Base-by-base conservation (phyloP, 208 protist genomes). In the Acanthamoeba triangularis region DNA sequence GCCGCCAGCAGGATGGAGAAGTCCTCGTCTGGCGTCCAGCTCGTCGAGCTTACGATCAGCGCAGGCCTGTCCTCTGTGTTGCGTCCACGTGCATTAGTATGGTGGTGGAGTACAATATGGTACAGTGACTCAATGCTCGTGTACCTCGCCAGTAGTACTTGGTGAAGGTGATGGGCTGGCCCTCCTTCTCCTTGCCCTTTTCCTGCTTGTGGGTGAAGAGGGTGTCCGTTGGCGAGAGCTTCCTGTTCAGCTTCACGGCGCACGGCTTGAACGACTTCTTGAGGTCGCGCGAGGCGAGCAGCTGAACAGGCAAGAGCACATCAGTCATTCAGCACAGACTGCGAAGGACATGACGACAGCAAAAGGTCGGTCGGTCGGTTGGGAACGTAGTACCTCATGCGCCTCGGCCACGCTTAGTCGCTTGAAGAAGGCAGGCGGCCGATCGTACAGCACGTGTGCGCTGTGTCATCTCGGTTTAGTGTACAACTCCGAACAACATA, bases 1-100 rank as follows among this genome's bases (percentile, higher is more conserved):
- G 99, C 98, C 11, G 99, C 96, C 1, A 99, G 96, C n/a, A 99
- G 95, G n/a, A 99, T 97, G 4, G 95, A 96, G 96, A 99, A 99
- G 95, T 99, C 99, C 97, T 99, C 99, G 65, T 99, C 99, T 11
- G 97, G 94, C 7, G 99, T 99, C 98, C 99, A 99, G 96, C 98
- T 99, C 10, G 99, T 99, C 7, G 98, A 98, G 65, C 97, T 98
- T 3, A 99, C 97, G 0, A 99, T 90, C 41, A 99, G 91, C 14
- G 98, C 93, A 11, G 97, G 94, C 41, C 90, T n/a, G 59, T 94
- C 61, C 90, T 84, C 47, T 78, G 59, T n/a, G 54, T 54, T 54
- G 49, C 14, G 14, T 8, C 14, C 14, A 8, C 14, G 7, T 54
- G 14, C 7, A 20, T 54, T 54, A 54, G 14, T 11, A 54, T 54